Evolutionary conservation across 805 yeast genomes (phyloP), one percentile per base, ranked within the genome.

Genomic region (Candida succiphila): DNA sequence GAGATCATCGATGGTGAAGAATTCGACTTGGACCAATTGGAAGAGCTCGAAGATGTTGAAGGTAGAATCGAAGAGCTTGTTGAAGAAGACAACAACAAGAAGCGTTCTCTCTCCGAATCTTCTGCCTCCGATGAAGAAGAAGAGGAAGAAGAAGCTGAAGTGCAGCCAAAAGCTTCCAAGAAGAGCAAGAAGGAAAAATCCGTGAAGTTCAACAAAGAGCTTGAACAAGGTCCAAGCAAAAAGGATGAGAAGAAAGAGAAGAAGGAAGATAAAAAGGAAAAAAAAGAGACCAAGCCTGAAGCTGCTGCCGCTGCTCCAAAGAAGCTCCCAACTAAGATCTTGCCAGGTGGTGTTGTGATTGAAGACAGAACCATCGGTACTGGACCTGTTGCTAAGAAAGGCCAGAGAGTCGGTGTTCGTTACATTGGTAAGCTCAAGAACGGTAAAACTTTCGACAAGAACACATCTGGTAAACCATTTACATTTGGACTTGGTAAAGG

Each of bases 381-480:
- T 38, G 99, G 98, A 41, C 77, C 85, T 49, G 67, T 69, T 43
- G 95, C 94, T 56, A 88, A 87, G 69, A 67, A 72, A 49, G 94
- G 95, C 40, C 73, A 83, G 66, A 85, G 74, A 59, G 95, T 92
- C 45, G 94, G 95, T 58, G 88, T 92, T 63, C 78, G 98, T 70
- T 92, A 92, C 75, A 83, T 92, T 49, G 98, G 98, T 58, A 94
- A 92, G 70, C 78, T 92, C 61, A 81, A 83, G 68, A 87, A 88
- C 67, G 98, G 97, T 49, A 85, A 85, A 60, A 87, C 84, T 32
- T 92, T 92, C 47, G 99, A 92, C 73, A 88, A 89, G 63, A 92
- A 92, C 78, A 86, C 95, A 48, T 72, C 79, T 45, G 99, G 99
- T 52, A 89, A 86, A 69, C 98, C 99, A 54, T 92, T 92, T 62